Conservation (phyloP, 2,329 filamentous ascomycete species). For the Sporothrix globosa region DNA sequence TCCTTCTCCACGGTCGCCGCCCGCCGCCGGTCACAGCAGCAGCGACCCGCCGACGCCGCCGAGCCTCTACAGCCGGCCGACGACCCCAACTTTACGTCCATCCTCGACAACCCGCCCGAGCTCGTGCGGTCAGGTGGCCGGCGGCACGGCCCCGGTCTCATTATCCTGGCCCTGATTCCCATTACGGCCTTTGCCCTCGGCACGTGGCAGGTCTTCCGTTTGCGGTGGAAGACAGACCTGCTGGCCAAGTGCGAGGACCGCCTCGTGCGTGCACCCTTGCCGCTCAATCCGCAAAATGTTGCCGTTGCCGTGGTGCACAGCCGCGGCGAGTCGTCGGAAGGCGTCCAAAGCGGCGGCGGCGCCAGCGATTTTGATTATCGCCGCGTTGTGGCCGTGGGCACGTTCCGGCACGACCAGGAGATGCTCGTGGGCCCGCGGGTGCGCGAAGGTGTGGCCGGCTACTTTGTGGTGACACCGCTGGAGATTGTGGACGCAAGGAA, state of each 20-base stretch:
- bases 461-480: slow-evolving; percentile 86
- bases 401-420: slow-evolving; percentile 83
- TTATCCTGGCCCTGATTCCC: slow-evolving; percentile 83
- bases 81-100: slow-evolving; percentile 77
- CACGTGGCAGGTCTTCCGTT: slow-evolving; percentile 91
- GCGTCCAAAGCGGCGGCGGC: slow-evolving; percentile 12
- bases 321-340: slow-evolving; percentile 17
- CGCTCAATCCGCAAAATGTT: slow-evolving; percentile 73
- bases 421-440: slow-evolving; percentile 94
- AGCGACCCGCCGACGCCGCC: not conserved
- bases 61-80: slow-evolving; percentile 60
- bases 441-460: slow-evolving; percentile 87
- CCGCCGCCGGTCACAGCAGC: slow-evolving; percentile 5
- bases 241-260: slow-evolving; percentile 92
- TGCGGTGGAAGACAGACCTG: slow-evolving; percentile 91
- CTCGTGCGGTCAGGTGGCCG: slow-evolving; percentile 75
- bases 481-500: slow-evolving; percentile 51
- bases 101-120: slow-evolving; percentile 81
- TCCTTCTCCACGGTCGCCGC: slow-evolving; percentile 26
- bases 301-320: slow-evolving; percentile 73
- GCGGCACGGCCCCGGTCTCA: slow-evolving; percentile 75
- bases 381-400: slow-evolving; percentile 74
- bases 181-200: slow-evolving; percentile 87
- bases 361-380: slow-evolving; percentile 79
- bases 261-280: slow-evolving; percentile 80